Conservation (phyloP, 345 rosid genomes). For the Hypericum perforatum region DNA sequence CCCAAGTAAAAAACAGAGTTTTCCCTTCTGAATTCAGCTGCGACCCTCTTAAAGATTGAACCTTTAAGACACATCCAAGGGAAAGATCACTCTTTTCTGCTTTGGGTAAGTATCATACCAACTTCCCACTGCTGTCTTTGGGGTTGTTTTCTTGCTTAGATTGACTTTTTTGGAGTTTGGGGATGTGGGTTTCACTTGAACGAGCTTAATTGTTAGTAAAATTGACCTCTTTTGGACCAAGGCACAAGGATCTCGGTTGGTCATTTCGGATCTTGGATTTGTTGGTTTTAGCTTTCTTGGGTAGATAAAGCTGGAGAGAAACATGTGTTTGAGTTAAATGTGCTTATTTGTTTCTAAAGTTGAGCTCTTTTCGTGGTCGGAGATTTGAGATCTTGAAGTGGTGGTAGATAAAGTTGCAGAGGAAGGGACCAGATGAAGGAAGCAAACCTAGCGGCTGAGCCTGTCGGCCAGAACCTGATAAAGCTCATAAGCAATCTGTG, state of each 20-base stretch:
- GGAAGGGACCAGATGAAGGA: constrained; percentile 43
- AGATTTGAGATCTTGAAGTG: background rate
- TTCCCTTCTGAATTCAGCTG: too few relatives aligned
- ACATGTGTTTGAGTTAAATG: too few relatives aligned
- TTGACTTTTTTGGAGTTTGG: too few relatives aligned
- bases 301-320: background rate
- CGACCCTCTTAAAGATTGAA: too few relatives aligned
- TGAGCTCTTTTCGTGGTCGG: constrained; percentile 3
- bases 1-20: too few relatives aligned
- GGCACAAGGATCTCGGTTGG: constrained; percentile 8
- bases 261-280: background rate
- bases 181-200: too few relatives aligned
- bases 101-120: too few relatives aligned
- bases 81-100: too few relatives aligned
- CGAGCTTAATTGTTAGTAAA: background rate
- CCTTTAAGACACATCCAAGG: too few relatives aligned
- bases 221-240: constrained; percentile 3
- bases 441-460: constrained; percentile 48
- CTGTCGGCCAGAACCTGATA: constrained; percentile 67
- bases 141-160: too few relatives aligned
- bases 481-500: constrained; percentile 80
- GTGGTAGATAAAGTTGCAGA: background rate
- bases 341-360: background rate
- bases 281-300: background rate
- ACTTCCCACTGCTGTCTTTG: too few relatives aligned